A percentile compares a stretch with the other conserved stretches of the same genome.
Evolutionary conservation across 2,329 filamentous ascomycete genomes (phyloP).

Genomic region (Diaporthe capsici): DNA sequence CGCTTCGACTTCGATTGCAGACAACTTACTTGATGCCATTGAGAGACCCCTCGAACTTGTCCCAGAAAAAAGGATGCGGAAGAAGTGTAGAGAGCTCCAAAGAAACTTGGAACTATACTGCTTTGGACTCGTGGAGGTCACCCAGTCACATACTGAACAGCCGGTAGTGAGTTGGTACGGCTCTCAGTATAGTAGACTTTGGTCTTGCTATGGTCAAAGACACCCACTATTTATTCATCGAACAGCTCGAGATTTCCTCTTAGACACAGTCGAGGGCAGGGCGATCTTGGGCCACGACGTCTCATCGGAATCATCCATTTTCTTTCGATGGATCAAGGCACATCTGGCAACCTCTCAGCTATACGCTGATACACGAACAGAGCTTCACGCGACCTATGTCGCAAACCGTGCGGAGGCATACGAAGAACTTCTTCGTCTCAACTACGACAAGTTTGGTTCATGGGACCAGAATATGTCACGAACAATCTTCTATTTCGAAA

Average conservation of each 20-base stretch:
- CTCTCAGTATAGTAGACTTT: not conserved
- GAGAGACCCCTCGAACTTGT: not conserved
- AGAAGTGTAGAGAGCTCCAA: not conserved
- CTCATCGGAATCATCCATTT: not conserved
- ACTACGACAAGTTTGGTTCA: no score
- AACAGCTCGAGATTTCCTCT: not conserved
- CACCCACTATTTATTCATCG: not conserved
- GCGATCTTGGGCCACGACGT: not conserved
- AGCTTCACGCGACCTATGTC: fast-evolving
- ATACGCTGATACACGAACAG: not conserved
- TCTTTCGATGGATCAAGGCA: not conserved
- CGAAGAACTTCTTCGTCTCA: fast-evolving
- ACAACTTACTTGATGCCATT: not conserved
- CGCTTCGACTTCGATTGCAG: not conserved
- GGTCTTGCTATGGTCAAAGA: not conserved
- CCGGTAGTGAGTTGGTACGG: not conserved
- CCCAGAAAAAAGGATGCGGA: not conserved
- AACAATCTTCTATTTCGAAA: not conserved
- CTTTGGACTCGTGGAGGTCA: not conserved
- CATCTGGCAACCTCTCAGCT: not conserved
- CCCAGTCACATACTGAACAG: fast-evolving
- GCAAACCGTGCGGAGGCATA: no score
- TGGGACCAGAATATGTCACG: not conserved
- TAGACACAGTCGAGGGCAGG: not conserved
- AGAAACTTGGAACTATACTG: not conserved